phyloP scores from a whole-genome alignment of 305 asterid species.

The Fraxinus sp. region DNA sequence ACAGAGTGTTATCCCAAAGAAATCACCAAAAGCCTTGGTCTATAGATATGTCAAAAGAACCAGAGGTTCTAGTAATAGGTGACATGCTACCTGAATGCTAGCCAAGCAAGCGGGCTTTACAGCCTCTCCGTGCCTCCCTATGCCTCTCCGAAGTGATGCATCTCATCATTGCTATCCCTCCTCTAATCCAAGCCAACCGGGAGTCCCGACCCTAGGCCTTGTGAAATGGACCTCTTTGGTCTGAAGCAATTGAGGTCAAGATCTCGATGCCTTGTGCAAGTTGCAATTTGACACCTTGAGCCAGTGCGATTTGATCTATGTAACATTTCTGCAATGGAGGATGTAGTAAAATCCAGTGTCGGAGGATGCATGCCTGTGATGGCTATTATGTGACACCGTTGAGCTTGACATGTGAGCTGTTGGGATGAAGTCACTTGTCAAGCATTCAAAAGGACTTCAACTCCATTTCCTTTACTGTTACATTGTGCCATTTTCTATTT shows the following conservation, averaged over 20 bases:
- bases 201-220: not conserved
- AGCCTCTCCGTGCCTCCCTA: not conserved
- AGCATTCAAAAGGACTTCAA: not conserved
- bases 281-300: not conserved
- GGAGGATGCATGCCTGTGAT: not conserved
- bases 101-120: not conserved
- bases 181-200: not conserved
- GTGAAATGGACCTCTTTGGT: not conserved
- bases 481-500: not conserved
- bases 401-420: not conserved
- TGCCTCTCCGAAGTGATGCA: not conserved
- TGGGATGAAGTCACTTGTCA: not conserved
- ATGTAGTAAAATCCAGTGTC: not conserved
- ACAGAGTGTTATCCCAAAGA: not conserved
- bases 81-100: not conserved
- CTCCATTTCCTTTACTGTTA: not conserved
- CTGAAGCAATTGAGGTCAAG: not conserved
- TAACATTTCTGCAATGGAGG: not conserved
- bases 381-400: not conserved
- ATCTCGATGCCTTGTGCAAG: not conserved
- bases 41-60: not conserved
- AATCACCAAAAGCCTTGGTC: not conserved
- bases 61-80: not conserved
- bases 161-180: not conserved
- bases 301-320: not conserved